These are phyloP conservation scores for sunflower (Helianthus annuus) DNA, from an alignment of 129 eudicot genomes.

Conservation along the genomic window DNA sequence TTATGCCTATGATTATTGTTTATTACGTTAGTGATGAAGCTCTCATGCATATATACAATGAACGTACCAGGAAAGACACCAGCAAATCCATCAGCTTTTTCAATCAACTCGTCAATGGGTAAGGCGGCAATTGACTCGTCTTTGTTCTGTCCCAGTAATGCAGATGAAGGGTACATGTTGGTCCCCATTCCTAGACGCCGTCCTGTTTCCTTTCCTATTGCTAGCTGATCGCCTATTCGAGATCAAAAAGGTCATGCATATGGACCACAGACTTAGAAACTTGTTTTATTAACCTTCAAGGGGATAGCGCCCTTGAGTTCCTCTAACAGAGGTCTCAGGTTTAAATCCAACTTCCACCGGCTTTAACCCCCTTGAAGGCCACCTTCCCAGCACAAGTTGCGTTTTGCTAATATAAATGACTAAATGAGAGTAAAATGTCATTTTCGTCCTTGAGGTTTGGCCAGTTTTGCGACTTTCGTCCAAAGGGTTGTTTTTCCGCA, in stretches of 20 bases:
- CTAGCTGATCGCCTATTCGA: constrained; percentile 76
- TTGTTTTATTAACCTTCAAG: not conserved
- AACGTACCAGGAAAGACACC: constrained; percentile 88
- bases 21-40: not conserved
- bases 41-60: constrained; percentile 7
- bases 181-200: constrained; percentile 87
- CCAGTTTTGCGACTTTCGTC: too few relatives aligned
- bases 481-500: too few relatives aligned
- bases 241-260: constrained; percentile 20
- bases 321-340: too few relatives aligned
- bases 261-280: not conserved
- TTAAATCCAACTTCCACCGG: too few relatives aligned
- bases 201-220: constrained; percentile 85
- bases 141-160: constrained; percentile 70
- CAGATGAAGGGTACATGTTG: constrained; percentile 86
- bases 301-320: too few relatives aligned
- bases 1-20: not conserved
- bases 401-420: too few relatives aligned
- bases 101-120: constrained; percentile 72
- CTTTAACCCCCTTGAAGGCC: too few relatives aligned
- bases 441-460: too few relatives aligned
- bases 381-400: too few relatives aligned
- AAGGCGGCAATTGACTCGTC: constrained; percentile 61
- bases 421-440: too few relatives aligned
- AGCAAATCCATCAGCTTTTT: constrained; percentile 92